These are phyloP conservation scores for Myxozyma mucilagina DNA, from an alignment of 805 yeast species.

Conservation along the genomic window DNA sequence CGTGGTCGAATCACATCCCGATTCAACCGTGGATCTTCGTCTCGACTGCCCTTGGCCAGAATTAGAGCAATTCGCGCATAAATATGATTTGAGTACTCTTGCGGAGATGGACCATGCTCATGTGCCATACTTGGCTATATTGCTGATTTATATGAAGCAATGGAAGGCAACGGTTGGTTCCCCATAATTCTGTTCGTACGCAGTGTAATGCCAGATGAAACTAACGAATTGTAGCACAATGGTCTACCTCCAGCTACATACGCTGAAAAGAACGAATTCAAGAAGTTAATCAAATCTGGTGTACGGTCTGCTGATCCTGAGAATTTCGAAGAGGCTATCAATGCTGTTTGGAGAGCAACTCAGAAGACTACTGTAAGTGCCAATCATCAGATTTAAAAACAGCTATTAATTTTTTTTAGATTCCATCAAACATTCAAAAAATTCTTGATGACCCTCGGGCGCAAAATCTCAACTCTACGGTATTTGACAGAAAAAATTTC, in stretches of 20 bases:
- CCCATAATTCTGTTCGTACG: background rate
- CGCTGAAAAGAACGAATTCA: slow-evolving; percentile 46
- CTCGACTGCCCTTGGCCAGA: slow-evolving; percentile 74
- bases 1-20: slow-evolving; percentile 69
- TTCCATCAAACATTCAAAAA: slow-evolving; percentile 26
- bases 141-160: slow-evolving; percentile 53
- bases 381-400: background rate
- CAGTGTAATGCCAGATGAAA: background rate
- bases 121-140: slow-evolving; percentile 67
- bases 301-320: slow-evolving; percentile 46
- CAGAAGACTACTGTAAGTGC: slow-evolving; percentile 39
- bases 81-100: slow-evolving; percentile 51
- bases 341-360: slow-evolving; percentile 48
- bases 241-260: slow-evolving; percentile 39
- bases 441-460: slow-evolving; percentile 27
- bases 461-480: slow-evolving; percentile 5
- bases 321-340: slow-evolving; percentile 55
- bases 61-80: slow-evolving; percentile 51
- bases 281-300: slow-evolving; percentile 44
- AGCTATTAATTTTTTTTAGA: background rate
- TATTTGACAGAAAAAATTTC: background rate
- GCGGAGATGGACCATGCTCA: slow-evolving; percentile 52
- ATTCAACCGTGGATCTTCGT: slow-evolving; percentile 62
- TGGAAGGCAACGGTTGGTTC: slow-evolving; percentile 41
- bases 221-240: slow-evolving; percentile 24